Evolutionary conservation across 2,329 filamentous ascomycete species (phyloP).

Genomic region (Ophiostoma tasmaniense): DNA sequence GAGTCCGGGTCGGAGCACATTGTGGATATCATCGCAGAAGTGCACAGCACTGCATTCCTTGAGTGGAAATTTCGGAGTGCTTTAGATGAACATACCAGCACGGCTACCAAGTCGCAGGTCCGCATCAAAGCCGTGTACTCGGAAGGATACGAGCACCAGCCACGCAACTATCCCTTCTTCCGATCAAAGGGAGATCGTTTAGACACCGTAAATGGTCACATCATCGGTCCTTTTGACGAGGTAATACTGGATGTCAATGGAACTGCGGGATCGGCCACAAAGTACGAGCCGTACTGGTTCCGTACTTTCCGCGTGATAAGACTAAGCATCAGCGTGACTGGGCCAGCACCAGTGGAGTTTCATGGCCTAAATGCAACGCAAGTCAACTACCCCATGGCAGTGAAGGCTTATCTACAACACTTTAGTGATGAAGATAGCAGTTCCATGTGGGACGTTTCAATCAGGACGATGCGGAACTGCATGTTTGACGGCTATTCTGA

Average conservation of each 20-base stretch:
- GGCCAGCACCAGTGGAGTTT: slow-evolving; percentile 19
- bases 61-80: slow-evolving; percentile 18
- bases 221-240: slow-evolving; percentile 32
- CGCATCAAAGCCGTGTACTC: slow-evolving; percentile 25
- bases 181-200: slow-evolving; percentile 31
- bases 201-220: slow-evolving; percentile 23
- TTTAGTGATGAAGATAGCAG: slow-evolving; percentile 15
- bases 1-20: slow-evolving; percentile 18
- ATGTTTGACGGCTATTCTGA: slow-evolving; percentile 31
- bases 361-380: slow-evolving; percentile 25
- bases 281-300: slow-evolving; percentile 35
- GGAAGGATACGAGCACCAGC: slow-evolving; percentile 29
- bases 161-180: slow-evolving; percentile 32
- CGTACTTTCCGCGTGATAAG: slow-evolving; percentile 32
- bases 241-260: slow-evolving; percentile 24
- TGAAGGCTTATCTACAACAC: slow-evolving; percentile 25
- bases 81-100: not conserved
- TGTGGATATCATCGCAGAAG: slow-evolving; percentile 24
- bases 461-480: slow-evolving; percentile 29
- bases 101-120: slow-evolving; percentile 16
- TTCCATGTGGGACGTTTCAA: slow-evolving; percentile 24
- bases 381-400: slow-evolving; percentile 31
- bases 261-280: not conserved
- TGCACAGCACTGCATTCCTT: slow-evolving; percentile 26
- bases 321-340: slow-evolving; percentile 25